These are phyloP conservation scores for Cavenderia fasciculata DNA, from an alignment of 78 protist species.

Conservation along the genomic window DNA sequence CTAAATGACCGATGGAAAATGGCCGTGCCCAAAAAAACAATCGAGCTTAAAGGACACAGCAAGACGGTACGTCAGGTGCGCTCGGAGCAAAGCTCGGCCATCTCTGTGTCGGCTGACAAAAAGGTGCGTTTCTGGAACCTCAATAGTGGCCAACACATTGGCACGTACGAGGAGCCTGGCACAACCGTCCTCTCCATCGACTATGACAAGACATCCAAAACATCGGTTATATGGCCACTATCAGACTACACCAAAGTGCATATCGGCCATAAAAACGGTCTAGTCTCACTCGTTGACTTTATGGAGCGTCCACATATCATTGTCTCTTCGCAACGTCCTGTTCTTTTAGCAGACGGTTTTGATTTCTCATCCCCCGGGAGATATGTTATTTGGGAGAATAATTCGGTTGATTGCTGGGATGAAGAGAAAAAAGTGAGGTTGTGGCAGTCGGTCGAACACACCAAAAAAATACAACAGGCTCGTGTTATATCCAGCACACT, in stretches of 20 bases:
- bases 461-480: constrained; percentile 54
- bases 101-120: constrained; percentile 21
- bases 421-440: neutral
- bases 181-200: constrained; percentile 15
- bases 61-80: constrained; percentile 1
- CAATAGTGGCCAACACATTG: constrained; percentile 52
- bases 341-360: constrained; percentile 43
- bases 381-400: constrained; percentile 34
- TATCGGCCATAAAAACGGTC: constrained; percentile 60
- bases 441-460: constrained; percentile 14
- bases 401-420: constrained; percentile 40
- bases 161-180: neutral
- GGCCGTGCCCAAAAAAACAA: constrained; percentile 7
- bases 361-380: constrained; percentile 38
- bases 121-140: constrained; percentile 30
- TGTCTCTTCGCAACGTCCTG: neutral
- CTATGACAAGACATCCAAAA: constrained; percentile 25
- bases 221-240: constrained; percentile 54
- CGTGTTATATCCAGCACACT: neutral
- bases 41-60: neutral
- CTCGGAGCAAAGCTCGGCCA: constrained; percentile 35
- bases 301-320: neutral
- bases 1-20: constrained; percentile 28
- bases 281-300: constrained; percentile 10
- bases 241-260: constrained; percentile 50